Conservation (phyloP, 2,329 filamentous ascomycete genomes). For the Aureobasidium pullulans region DNA sequence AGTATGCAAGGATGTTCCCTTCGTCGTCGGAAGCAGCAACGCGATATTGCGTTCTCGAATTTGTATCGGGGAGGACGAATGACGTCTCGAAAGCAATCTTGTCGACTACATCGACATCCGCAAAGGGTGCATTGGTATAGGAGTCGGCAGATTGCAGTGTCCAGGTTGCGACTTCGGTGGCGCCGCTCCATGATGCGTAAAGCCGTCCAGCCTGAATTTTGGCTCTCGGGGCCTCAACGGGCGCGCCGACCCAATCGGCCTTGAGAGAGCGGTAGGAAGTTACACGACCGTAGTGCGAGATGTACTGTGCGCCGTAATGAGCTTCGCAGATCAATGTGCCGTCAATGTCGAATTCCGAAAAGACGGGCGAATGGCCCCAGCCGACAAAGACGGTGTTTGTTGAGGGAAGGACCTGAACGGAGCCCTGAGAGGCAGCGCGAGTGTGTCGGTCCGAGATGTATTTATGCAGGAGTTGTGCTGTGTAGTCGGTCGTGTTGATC, state of each 20-base stretch:
- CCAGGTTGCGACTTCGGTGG: constrained; percentile 17
- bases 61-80: constrained; percentile 11
- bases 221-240: neutral
- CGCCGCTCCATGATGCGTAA: constrained; percentile 17
- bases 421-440: constrained; percentile 42
- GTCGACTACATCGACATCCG: constrained; percentile 14
- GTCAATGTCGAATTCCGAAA: constrained; percentile 34
- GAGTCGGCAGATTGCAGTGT: constrained; percentile 20
- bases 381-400: constrained; percentile 48
- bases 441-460: constrained; percentile 28
- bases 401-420: constrained; percentile 43
- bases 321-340: constrained; percentile 47
- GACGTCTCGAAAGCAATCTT: constrained; percentile 16
- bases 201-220: constrained; percentile 31
- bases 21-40: constrained; percentile 19
- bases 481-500: constrained; percentile 22
- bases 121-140: neutral
- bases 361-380: constrained; percentile 40
- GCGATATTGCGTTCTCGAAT: constrained; percentile 10
- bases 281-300: constrained; percentile 30
- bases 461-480: constrained; percentile 21
- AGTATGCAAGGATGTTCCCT: constrained; percentile 15
- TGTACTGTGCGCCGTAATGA: constrained; percentile 34
- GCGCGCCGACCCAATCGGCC: constrained; percentile 14
- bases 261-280: constrained; percentile 45